Base-by-base conservation (phyloP, 768 basidiomycete genomes). In the Crucibulum laeve region DNA sequence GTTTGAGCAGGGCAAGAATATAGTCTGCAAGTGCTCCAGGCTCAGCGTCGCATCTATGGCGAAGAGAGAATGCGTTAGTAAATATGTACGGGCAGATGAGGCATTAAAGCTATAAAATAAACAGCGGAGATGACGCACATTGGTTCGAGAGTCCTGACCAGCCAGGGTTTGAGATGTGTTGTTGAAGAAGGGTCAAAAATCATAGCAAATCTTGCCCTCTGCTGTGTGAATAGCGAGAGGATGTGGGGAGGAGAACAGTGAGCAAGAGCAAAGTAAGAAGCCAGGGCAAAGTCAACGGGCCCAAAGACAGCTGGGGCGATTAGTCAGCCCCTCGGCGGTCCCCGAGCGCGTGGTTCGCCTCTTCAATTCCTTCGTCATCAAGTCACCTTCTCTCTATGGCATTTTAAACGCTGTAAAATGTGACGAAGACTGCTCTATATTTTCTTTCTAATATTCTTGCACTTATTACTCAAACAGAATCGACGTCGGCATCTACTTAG, bases 11-110 rank as follows among this genome's bases (percentile, higher is more conserved):
- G 13, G 95, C 95, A 38, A 96, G 79, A 53, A 97, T 85, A 61
- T 97, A 98, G 60, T 97, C 92, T 3, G 91, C 85, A 40, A 98
- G 81, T 24, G 92, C 91, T 23, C 82, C 80, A 23, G 95, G 93
- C 59, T 98, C 95, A 32, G 95, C 95, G 61, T 98, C 95, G 63
- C 91, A 95, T 76, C 94, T 96, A 52, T 13, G 42, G 49, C 38
- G 40, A 52, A 49, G 36, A 40, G 40, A 18, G 24, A 42, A 37
- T 5, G 45, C 44, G 42, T 50, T 39, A 57, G 48, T 44, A 44
- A 56, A 49, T 33, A 43, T 18, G 22, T 5, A 13, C 14, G 7
- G 14, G 23, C 8, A 10, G 10, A 32, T 10, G 28, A 32, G 10
- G 15, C 15, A 10, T 10, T 15, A 10, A 10, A 15, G 28, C 15